Evolutionary conservation across 2,329 filamentous ascomycete species (phyloP).

Genomic region (Aspergillus terreus): DNA sequence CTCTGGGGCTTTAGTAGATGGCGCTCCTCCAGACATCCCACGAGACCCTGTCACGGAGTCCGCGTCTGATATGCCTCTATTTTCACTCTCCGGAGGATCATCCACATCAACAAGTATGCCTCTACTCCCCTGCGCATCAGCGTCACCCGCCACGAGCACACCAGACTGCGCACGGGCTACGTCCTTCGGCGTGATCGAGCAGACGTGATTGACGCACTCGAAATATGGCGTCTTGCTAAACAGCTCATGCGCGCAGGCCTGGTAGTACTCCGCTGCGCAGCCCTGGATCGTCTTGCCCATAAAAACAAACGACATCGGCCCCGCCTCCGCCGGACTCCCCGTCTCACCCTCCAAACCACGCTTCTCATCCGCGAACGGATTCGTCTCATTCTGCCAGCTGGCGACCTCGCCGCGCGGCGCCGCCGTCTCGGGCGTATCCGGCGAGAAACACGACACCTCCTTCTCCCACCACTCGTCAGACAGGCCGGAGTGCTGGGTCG

Average conservation of each 20-base stretch:
- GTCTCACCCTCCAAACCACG: slow-evolving; percentile 5
- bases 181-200: slow-evolving; percentile 31
- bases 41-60: background rate
- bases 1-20: background rate
- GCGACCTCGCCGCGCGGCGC: slow-evolving; percentile 11
- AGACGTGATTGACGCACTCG: slow-evolving; percentile 42
- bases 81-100: slow-evolving; percentile 6
- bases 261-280: slow-evolving; percentile 40
- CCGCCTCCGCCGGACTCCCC: background rate
- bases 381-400: slow-evolving; percentile 17
- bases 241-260: slow-evolving; percentile 44
- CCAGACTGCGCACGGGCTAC: background rate
- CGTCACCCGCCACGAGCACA: background rate
- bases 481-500: slow-evolving; percentile 12
- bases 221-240: slow-evolving; percentile 40
- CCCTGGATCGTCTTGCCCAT: slow-evolving; percentile 27
- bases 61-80: too few relatives aligned
- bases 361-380: slow-evolving; percentile 15
- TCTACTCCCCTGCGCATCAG: background rate
- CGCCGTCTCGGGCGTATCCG: slow-evolving; percentile 26
- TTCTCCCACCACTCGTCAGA: slow-evolving; percentile 28
- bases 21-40: background rate
- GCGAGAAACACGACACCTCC: slow-evolving; percentile 26
- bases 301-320: slow-evolving; percentile 20
- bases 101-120: slow-evolving; percentile 19